Conservation (phyloP, 257 asterid species). For the Paulownia fortunei region DNA sequence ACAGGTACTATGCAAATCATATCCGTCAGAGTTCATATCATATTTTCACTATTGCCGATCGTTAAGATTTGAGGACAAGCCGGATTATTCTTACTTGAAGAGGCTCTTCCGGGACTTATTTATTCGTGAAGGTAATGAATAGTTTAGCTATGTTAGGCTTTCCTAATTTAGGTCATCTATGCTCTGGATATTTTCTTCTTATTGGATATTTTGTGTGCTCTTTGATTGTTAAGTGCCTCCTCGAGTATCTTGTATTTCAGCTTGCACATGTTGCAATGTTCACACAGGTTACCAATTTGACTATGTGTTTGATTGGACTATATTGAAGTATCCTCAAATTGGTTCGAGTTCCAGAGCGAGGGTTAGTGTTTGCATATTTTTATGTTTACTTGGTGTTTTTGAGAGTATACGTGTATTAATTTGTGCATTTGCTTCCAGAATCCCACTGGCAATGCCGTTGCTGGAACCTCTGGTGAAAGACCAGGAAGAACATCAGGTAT, state of each 20-base stretch:
- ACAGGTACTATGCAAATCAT: slow-evolving; percentile 85
- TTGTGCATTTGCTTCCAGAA: slow-evolving; percentile 52
- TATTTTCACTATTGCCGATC: slow-evolving; percentile 94
- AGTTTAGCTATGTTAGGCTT: slow-evolving; percentile 9
- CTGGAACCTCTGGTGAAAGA: slow-evolving; percentile 60
- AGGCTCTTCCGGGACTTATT: slow-evolving; percentile 90
- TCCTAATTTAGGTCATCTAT: not conserved
- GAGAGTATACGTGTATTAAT: slow-evolving; percentile 21
- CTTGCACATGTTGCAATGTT: slow-evolving; percentile 22
- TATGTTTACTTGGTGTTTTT: slow-evolving; percentile 24
- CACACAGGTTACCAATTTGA: slow-evolving; percentile 87
- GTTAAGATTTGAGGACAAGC: slow-evolving; percentile 91
- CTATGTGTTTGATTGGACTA: slow-evolving; percentile 93
- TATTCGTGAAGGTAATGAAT: slow-evolving; percentile 80
- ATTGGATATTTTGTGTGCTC: not conserved
- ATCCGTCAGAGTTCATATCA: slow-evolving; percentile 87
- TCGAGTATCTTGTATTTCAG: slow-evolving; percentile 16
- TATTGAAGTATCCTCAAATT: slow-evolving; percentile 86
- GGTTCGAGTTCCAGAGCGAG: slow-evolving; percentile 82
- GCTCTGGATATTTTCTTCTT: slow-evolving; percentile 5
- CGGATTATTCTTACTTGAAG: slow-evolving; percentile 90
- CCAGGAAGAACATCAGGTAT: slow-evolving; percentile 60
- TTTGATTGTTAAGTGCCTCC: slow-evolving; percentile 24
- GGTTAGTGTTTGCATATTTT: slow-evolving; percentile 51
- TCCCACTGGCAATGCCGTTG: slow-evolving; percentile 58